These are phyloP conservation scores for Corynascus novoguineensis DNA, from an alignment of 495 filamentous ascomycete genomes.

Conservation along the genomic window DNA sequence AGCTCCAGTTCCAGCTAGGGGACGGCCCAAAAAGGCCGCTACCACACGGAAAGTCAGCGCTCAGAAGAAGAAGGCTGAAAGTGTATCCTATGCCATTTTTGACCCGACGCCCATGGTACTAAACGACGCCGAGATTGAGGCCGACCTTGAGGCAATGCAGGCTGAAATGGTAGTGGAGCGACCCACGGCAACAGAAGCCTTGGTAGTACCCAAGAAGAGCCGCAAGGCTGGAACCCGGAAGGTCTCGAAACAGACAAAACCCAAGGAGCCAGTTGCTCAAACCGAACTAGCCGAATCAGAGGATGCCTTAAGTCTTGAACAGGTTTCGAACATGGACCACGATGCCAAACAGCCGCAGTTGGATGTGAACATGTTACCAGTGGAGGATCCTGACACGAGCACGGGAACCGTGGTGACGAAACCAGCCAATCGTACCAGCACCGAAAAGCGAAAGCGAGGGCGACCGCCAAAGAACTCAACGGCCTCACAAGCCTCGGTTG, in stretches of 20 bases:
- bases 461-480: slow-evolving; percentile 30
- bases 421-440: slow-evolving; percentile 18
- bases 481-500: slow-evolving; percentile 13
- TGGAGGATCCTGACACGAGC: slow-evolving; percentile 40
- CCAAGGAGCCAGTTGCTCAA: slow-evolving; percentile 26
- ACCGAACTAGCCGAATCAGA: slow-evolving; percentile 21
- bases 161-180: slow-evolving; percentile 37
- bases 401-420: slow-evolving; percentile 37
- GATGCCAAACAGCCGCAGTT: slow-evolving; percentile 24
- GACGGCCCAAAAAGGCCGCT: slow-evolving; percentile 31
- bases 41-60: slow-evolving; percentile 34
- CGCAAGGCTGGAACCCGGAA: slow-evolving; percentile 42
- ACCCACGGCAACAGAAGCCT: slow-evolving; percentile 20
- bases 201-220: slow-evolving; percentile 40
- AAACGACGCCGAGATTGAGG: slow-evolving; percentile 44
- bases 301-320: slow-evolving; percentile 19
- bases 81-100: slow-evolving; percentile 40
- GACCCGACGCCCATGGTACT: slow-evolving; percentile 36
- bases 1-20: slow-evolving; percentile 31
- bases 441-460: slow-evolving; percentile 33
- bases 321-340: slow-evolving; percentile 5
- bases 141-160: slow-evolving; percentile 41
- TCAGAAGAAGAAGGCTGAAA: slow-evolving; percentile 29
- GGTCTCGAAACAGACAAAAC: slow-evolving; percentile 40
- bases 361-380: slow-evolving; percentile 28